phyloP scores from a whole-genome alignment of 2,329 filamentous ascomycete genomes.

The Hortaea sp. region DNA sequence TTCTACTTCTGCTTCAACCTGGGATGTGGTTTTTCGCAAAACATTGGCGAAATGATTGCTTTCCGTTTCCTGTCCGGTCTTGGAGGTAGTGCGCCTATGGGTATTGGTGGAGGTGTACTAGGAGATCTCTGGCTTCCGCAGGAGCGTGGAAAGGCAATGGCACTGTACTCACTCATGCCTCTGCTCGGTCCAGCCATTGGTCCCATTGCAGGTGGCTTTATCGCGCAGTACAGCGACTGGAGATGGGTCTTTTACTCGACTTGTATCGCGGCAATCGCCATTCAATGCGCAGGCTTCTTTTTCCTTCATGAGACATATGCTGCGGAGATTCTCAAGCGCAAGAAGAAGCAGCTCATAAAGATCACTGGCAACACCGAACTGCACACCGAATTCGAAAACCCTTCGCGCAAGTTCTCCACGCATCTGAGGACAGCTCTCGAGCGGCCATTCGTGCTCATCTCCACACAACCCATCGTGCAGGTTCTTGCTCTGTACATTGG shows the following conservation, averaged over 20 bases:
- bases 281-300: slow-evolving; percentile 53
- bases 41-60: slow-evolving; percentile 23
- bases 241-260: slow-evolving; percentile 64
- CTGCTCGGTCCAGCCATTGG: slow-evolving; percentile 57
- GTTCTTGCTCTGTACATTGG: slow-evolving; percentile 28
- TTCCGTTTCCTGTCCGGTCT: slow-evolving; percentile 30
- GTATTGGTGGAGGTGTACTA: slow-evolving; percentile 27
- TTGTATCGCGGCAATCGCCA: slow-evolving; percentile 50
- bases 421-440: slow-evolving; percentile 24
- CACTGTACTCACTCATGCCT: slow-evolving; percentile 53
- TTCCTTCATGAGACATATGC: slow-evolving; percentile 57
- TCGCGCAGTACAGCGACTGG: slow-evolving; percentile 55
- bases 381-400: slow-evolving; percentile 39
- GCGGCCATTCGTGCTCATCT: slow-evolving; percentile 26
- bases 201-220: slow-evolving; percentile 56
- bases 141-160: slow-evolving; percentile 52
- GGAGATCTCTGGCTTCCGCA: slow-evolving; percentile 51
- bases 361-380: slow-evolving; percentile 52
- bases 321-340: slow-evolving; percentile 50
- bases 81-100: slow-evolving; percentile 28
- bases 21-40: slow-evolving; percentile 26
- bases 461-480: slow-evolving; percentile 29
- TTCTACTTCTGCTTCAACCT: slow-evolving; percentile 31
- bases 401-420: slow-evolving; percentile 21
- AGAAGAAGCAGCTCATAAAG: slow-evolving; percentile 47